Percentiles rank a stretch among this genome's conserved stretches.
Evolutionary conservation across 225 moss, liverwort and hornwort species (phyloP).

Genomic region (Sphagnum contortum): DNA sequence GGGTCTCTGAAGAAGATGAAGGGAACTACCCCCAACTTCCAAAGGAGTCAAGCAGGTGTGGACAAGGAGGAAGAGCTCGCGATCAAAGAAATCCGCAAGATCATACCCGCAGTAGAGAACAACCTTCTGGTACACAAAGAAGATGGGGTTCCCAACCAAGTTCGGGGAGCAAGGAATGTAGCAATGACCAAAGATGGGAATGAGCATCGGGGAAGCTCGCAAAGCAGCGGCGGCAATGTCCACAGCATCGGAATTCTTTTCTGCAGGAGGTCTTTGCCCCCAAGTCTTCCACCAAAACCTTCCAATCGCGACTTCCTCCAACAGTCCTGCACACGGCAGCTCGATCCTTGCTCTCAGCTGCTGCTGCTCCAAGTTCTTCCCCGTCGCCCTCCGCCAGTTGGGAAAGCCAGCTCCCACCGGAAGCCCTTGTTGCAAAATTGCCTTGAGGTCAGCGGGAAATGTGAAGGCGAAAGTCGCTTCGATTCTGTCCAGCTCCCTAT

Average conservation of each 20-base stretch:
- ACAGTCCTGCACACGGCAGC: constrained; percentile 68
- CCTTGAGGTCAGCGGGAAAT: constrained; percentile 84
- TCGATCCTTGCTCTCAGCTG: constrained; percentile 76
- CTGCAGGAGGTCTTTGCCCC: constrained; percentile 64
- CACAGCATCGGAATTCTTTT: constrained; percentile 43
- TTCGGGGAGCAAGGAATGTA: constrained; percentile 73
- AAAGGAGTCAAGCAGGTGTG: constrained; percentile 27
- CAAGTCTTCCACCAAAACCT: constrained; percentile 92
- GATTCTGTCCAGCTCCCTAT: constrained; percentile 72
- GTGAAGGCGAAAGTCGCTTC: constrained; percentile 75
- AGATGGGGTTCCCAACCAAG: constrained; percentile 82
- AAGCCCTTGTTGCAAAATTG: constrained; percentile 78
- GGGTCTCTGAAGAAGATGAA: constrained; percentile 48
- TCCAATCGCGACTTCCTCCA: constrained; percentile 72
- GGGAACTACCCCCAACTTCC: constrained; percentile 34
- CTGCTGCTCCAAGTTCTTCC: constrained; percentile 11
- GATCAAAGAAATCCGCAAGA: constrained; percentile 84
- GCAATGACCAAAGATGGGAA: constrained; percentile 88
- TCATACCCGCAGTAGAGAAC: constrained; percentile 77
- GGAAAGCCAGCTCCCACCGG: constrained; percentile 86
- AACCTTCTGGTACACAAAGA: constrained; percentile 73
- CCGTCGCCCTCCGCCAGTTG: constrained; percentile 62
- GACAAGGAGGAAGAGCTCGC: constrained; percentile 64
- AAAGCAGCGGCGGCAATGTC: constrained; percentile 48
- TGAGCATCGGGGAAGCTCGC: constrained; percentile 58